Evolutionary conservation across 2,329 filamentous ascomycete species (phyloP), one percentile per base, ranked within the genome.

Genomic region (Pseudogymnoascus sp.): DNA sequence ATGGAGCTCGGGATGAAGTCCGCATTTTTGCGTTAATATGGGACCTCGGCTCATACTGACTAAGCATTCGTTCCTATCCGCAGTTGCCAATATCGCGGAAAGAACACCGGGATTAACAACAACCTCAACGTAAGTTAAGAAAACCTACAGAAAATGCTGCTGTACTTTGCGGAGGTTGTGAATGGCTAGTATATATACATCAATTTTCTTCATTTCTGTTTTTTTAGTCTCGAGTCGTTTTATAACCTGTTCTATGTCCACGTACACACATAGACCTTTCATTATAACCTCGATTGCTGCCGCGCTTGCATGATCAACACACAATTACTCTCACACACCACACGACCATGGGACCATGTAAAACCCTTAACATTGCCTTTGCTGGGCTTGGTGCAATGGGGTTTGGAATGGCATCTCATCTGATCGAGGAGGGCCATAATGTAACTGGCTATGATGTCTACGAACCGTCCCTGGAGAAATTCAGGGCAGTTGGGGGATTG

Each of bases 361-460:
- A 81, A 78, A 69, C 77, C 78, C 25, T 69, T 73, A 60, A 76
- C n/a, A 60, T 89, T 60, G 81, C 83, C 65, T 90, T 90, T 74
- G 85, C 88, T 65, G 88, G 88, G 77, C 85, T 91, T 2, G 88
- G 88, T 61, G 88, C 88, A 73, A 91, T 91, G 88, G 88, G 88
- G 70, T 88, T 90, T 71, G 88, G 88, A 70, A 91, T 91, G 88
- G 88, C 88, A 65, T 88, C 83, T 63, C 81, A 90, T 70, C 81
- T 91, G 50, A 77, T 90, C 67, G 83, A 84, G 66, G 75, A 81
- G 65, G 86, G 86, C 62, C 89, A 87, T 72, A 63, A 75, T 25
- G 87, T 91, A 22, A 86, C 82, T 20, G 88, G 88, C 61, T 91
- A 85, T 70, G 88, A 91, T 69, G 81, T 90, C 39, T 90, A 82